Base-by-base conservation (phyloP, 148 eudicot species). In the Vaccinium darrowii region DNA sequence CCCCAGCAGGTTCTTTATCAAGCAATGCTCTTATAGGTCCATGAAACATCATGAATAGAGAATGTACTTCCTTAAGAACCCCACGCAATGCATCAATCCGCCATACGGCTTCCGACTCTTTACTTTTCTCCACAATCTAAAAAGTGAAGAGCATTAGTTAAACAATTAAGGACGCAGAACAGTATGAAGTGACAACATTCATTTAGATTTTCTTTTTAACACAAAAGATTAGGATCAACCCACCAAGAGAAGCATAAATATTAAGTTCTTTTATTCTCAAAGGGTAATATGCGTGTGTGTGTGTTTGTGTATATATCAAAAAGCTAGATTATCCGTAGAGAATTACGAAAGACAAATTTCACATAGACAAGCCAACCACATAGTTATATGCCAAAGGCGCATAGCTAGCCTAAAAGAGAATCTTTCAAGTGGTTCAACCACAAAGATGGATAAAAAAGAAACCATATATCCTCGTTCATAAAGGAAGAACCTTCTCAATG, bases 21-120 rank as follows among this genome's bases (percentile, higher is more conserved):
- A 94, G 98, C 90, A 91, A 88, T 76, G 79, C 88, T 88, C 99
- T 95, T 75, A 97, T 47, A 56, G 94, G 78, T 86, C 99, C 99
- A 90, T 91, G 87, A 87, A 96, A 95, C 98, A 97, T 94, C 83
- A 93, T 78, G 81, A 97, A 97, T 60, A 97, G 92, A 82, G 94
- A 95, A 85, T 97, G 98, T 7, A 93, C 90, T 93, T 97, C 99
- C 85, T 95, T 95, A 30, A 97, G 98, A 86, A 95, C 90, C 67
- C 89, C 86, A 86, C 98, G 92, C 84, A 97, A 86, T 77, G 95
- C 97, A 88, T 95, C 95, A 88, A 81, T 85, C 67, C 99, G 89
- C 98, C 99, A 95, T 82, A 93, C 93, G 16, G 90, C 94, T 85
- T 95, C 98, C 25, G 90, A 88, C 82, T 92, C 97, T 84, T 84